Evolutionary conservation across 2,329 filamentous ascomycete genomes (phyloP), one percentile per base, ranked within the genome.

Genomic region (Aureobasidium sp.): DNA sequence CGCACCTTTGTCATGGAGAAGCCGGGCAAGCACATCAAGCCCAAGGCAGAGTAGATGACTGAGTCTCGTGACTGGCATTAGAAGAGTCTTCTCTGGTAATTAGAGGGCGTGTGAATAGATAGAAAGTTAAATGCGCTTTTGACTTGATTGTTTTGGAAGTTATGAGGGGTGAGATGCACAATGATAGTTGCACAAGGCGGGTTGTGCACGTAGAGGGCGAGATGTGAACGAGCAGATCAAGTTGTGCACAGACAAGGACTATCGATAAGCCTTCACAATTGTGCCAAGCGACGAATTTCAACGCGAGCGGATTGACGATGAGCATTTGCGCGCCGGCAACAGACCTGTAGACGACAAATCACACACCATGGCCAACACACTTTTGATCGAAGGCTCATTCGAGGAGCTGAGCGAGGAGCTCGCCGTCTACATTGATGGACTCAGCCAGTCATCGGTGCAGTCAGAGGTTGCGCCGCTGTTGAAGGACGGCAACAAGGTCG

Each of bases 331-430:
- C 39, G 29, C 16, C 21, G 21, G 21, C 21, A 21, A 21, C 21
- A 21, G 21, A 29, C 25, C 36, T 10, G 21, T 6, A 30, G 41
- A 53, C 59, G 27, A 34, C 21, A 3, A 47, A 53, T 15, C 42
- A 62, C 59, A 57, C 16, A 58, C 42, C 44, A 62, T 63, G 45
- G 48, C 62, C 44, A 65, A 64, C 60, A 65, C 64, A 41, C 64
- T 65, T 69, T 79, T 87, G 69, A 85, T 99, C 77, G 94, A 99
- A 81, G 94, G 94, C 76, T 85, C 86, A 71, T 96, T 97, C 76
- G 86, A 91, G 75, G 94, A 97, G 80, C 87, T 97, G 73, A 87
- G 89, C 71, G 87, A 90, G 77, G 94, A 99, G 80, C 89, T 99
- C 81, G 91, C 93, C 76, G 89, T 92, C 71, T 97, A 96, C 79